These are phyloP conservation scores for Fusarium cyanostomum DNA, from an alignment of 2,329 filamentous ascomycete species.

Conservation along the genomic window DNA sequence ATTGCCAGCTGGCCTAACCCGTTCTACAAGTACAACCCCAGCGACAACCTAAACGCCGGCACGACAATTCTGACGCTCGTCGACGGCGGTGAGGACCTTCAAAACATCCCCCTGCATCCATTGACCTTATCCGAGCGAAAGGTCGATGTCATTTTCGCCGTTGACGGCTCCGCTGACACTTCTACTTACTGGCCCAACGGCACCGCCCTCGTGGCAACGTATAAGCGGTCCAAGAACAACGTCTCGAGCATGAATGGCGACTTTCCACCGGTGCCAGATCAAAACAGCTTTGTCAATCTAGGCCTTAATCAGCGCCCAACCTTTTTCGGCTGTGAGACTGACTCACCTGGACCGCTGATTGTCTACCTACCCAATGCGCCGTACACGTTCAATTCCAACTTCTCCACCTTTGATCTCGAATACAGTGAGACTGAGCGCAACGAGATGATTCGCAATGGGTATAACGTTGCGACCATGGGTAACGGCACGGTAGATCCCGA, in stretches of 20 bases:
- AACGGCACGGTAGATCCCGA: constrained; percentile 67
- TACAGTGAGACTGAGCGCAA: constrained; percentile 74
- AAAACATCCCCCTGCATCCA: constrained; percentile 83
- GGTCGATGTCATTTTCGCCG: constrained; percentile 83
- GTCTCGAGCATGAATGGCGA: constrained; percentile 69
- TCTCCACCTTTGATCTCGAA: constrained; percentile 73
- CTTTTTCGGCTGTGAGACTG: constrained; percentile 80
- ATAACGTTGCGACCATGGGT: constrained; percentile 63
- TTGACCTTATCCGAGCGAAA: constrained; percentile 76
- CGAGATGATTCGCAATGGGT: constrained; percentile 81
- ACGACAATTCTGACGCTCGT: constrained; percentile 71
- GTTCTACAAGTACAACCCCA: constrained; percentile 72
- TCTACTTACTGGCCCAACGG: constrained; percentile 78
- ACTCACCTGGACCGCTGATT: constrained; percentile 65
- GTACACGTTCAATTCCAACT: constrained; percentile 76
- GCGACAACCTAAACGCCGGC: constrained; percentile 65
- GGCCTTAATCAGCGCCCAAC: constrained; percentile 77
- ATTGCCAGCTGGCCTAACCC: constrained; percentile 83
- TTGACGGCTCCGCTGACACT: constrained; percentile 82
- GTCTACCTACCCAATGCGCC: constrained; percentile 87
- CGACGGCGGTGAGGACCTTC: constrained; percentile 79
- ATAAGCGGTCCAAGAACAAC: constrained; percentile 68
- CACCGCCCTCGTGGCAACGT: constrained; percentile 77
- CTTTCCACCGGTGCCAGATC: constrained; percentile 77
- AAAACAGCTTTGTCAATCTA: constrained; percentile 81